Evolutionary conservation across 305 asterid species (phyloP).

Genomic region (Fraxinus baroniana): DNA sequence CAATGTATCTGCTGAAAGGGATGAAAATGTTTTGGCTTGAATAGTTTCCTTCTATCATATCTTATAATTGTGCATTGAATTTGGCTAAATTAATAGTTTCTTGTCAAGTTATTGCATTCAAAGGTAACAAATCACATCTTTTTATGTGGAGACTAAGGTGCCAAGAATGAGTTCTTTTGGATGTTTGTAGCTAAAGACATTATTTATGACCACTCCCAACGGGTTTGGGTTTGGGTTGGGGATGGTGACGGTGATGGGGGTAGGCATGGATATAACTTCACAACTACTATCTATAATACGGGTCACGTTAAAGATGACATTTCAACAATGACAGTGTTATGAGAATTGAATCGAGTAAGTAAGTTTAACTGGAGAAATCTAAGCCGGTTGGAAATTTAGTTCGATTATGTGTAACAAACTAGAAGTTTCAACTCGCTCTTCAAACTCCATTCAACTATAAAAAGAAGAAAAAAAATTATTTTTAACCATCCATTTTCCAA

Average conservation of each 20-base stretch:
- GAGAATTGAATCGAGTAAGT: background rate
- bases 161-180: background rate
- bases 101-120: slow-evolving; percentile 17
- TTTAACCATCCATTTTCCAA: no score
- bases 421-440: background rate
- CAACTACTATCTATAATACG: background rate
- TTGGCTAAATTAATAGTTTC: slow-evolving; percentile 12
- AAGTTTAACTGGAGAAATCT: background rate
- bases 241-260: background rate
- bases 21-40: slow-evolving; percentile 6
- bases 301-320: background rate
- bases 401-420: background rate
- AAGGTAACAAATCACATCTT: slow-evolving; percentile 27
- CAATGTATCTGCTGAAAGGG: slow-evolving; percentile 33
- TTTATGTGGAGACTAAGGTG: slow-evolving; percentile 16
- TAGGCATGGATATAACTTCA: background rate
- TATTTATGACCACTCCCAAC: background rate
- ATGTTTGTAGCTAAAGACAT: slow-evolving; percentile 12
- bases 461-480: background rate
- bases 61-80: slow-evolving; percentile 36
- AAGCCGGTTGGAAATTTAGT: background rate
- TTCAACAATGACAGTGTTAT: background rate
- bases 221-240: background rate
- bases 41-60: slow-evolving; percentile 23
- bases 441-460: background rate